phyloP scores from a whole-genome alignment of 164 flowering plant genomes.

The Vitis rotundifolia region DNA sequence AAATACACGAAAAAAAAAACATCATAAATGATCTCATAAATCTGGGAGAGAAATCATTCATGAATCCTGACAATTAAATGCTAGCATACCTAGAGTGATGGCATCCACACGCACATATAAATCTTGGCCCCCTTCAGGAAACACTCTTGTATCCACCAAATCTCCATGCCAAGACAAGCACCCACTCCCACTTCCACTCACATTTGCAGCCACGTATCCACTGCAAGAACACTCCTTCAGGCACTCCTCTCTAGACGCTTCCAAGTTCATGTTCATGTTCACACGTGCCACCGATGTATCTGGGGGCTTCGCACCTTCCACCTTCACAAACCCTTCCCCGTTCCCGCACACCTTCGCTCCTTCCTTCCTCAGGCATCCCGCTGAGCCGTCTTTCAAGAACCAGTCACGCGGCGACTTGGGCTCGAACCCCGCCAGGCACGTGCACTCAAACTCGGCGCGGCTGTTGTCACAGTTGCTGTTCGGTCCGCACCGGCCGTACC shows the following conservation, averaged over 20 bases:
- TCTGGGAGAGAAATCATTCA: too few relatives aligned
- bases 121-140: conserved; percentile 19
- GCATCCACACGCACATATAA: conserved; percentile 37
- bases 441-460: conserved; percentile 15
- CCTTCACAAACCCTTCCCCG: conserved; percentile 37
- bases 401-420: conserved; percentile 32
- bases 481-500: conserved; percentile 30
- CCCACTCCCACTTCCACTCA: conserved; percentile 23
- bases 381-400: conserved; percentile 35
- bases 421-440: conserved; percentile 39
- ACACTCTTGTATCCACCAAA: conserved; percentile 24
- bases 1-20: neutral
- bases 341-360: conserved; percentile 21
- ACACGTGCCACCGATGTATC: conserved; percentile 26
- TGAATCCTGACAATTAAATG: too few relatives aligned
- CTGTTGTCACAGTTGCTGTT: conserved; percentile 20
- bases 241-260: conserved; percentile 36
- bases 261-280: conserved; percentile 16
- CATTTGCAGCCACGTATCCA: conserved; percentile 30
- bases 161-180: conserved; percentile 33
- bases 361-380: conserved; percentile 39
- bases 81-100: conserved; percentile 27
- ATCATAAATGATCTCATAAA: neutral
- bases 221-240: conserved; percentile 45
- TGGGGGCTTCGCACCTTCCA: conserved; percentile 31